Evolutionary conservation across 2,329 filamentous ascomycete genomes (phyloP), one percentile per base, ranked within the genome.

Genomic region (Claviceps cyperi): DNA sequence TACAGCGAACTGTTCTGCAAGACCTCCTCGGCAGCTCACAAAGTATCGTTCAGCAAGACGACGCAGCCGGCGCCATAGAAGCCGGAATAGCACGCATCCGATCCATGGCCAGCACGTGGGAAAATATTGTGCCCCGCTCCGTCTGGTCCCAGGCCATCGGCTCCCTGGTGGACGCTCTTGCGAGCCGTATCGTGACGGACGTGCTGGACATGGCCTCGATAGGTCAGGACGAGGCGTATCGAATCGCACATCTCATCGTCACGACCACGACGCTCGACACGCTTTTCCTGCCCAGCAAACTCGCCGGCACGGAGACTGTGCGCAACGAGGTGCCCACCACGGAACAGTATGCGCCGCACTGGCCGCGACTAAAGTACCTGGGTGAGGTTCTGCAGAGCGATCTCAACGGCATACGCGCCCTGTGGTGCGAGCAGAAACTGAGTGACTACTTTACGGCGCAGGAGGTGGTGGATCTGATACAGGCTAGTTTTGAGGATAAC

Each of bases 391-490:
- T 84, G 55, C 80, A 84, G 66, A 81, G 78, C 56, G 82, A 83
- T 58, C 66, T 83, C 49, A 75, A 75, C 54, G 80, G 83, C 54
- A 75, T 84, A 50, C 71, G 70, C 51, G 82, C 70, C 54, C 62
- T 84, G 38, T 84, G 80, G 80, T 71, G 76, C 57, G 79, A 84
- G 54, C 80, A 78, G 62, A 79, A 83, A 61, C 66, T 84, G 41
- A 81, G 78, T 54, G 60, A 82, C 38, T 80, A 82, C 61, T 83
- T 83, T 56, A 70, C 74, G 0, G 71, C 68, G 7, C 72, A 73
- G 4, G 80, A 83, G 65, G 77, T 83, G 14, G 64, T 82, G 36
- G 79, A 84, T 53, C 60, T 84, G 57, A 76, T 83, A 44, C 69
- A 73, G 47, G 69, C 79, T 19, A 83, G 79, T 60, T 84, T 84